Evolutionary conservation across 352 stramenopile species (phyloP).

Genomic region (Phytophthora foliorum): DNA sequence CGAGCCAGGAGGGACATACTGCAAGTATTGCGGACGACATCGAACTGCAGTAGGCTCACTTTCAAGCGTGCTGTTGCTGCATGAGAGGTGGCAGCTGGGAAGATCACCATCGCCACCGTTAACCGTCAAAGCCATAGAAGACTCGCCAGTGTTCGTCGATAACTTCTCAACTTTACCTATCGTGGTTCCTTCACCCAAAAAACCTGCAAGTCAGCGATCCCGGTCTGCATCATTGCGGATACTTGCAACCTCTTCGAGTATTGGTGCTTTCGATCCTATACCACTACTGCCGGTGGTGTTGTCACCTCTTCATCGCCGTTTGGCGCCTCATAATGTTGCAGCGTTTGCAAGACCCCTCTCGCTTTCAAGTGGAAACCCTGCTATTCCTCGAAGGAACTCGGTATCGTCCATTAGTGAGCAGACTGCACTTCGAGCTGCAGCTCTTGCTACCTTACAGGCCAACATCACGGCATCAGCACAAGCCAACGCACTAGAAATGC

Average conservation of each 20-base stretch:
- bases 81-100: constrained; percentile 23
- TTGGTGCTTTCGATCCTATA: not conserved
- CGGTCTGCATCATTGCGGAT: constrained; percentile 3
- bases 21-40: constrained; percentile 70
- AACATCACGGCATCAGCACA: constrained; percentile 17
- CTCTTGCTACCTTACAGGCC: constrained; percentile 27
- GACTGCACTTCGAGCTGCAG: constrained; percentile 38
- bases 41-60: constrained; percentile 44
- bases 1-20: constrained; percentile 68
- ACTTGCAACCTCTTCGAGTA: constrained; percentile 1
- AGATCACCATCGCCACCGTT: not conserved
- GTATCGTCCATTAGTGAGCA: constrained; percentile 14
- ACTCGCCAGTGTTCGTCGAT: not conserved
- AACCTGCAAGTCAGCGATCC: not conserved
- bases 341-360: not conserved
- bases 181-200: not conserved
- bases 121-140: not conserved
- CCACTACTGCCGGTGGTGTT: constrained; percentile 23
- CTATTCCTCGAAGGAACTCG: constrained; percentile 14
- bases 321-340: constrained; percentile 3
- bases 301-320: constrained; percentile 23
- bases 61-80: constrained; percentile 22
- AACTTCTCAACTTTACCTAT: not conserved
- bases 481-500: constrained; percentile 29
- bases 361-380: constrained; percentile 1